Evolutionary conservation across 495 filamentous ascomycete genomes (phyloP).

Genomic region (Xylaria scruposa): DNA sequence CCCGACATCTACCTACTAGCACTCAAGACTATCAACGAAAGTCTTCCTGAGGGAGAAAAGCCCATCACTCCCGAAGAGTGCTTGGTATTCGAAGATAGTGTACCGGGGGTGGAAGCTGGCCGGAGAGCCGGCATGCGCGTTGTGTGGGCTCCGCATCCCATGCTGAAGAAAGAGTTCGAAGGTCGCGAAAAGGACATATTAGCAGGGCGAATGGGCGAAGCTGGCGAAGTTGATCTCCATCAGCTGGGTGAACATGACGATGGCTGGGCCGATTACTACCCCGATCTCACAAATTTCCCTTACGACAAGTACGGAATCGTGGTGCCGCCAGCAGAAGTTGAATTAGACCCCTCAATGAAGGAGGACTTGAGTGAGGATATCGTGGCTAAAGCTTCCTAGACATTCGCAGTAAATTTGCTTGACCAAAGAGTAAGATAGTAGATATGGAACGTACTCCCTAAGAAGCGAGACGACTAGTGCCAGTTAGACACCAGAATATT

Average conservation of each 20-base stretch:
- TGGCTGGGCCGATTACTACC: slow-evolving; percentile 72
- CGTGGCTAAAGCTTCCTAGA: slow-evolving; percentile 29
- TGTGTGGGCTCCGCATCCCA: slow-evolving; percentile 88
- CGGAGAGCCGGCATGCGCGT: slow-evolving; percentile 94
- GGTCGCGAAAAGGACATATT: slow-evolving; percentile 83
- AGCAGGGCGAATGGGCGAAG: slow-evolving; percentile 78
- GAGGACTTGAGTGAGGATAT: slow-evolving; percentile 32
- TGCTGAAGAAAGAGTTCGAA: slow-evolving; percentile 73
- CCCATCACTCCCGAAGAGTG: slow-evolving; percentile 85
- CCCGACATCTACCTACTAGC: slow-evolving; percentile 96
- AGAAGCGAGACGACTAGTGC: neutral
- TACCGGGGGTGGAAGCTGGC: slow-evolving; percentile 90
- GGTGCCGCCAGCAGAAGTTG: slow-evolving; percentile 47
- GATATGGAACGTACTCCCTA: neutral
- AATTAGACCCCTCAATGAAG: slow-evolving; percentile 46
- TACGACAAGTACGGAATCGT: slow-evolving; percentile 74
- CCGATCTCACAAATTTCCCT: slow-evolving; percentile 71
- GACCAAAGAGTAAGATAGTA: neutral
- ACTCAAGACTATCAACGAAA: slow-evolving; percentile 80
- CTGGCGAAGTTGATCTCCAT: slow-evolving; percentile 56
- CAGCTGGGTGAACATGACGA: slow-evolving; percentile 68
- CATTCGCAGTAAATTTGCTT: neutral
- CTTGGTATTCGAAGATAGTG: slow-evolving; percentile 94
- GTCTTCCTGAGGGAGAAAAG: slow-evolving; percentile 65
- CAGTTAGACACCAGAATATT: neutral